These are phyloP conservation scores for Aureobasidium lini DNA, from an alignment of 2,329 filamentous ascomycete species.

Conservation along the genomic window DNA sequence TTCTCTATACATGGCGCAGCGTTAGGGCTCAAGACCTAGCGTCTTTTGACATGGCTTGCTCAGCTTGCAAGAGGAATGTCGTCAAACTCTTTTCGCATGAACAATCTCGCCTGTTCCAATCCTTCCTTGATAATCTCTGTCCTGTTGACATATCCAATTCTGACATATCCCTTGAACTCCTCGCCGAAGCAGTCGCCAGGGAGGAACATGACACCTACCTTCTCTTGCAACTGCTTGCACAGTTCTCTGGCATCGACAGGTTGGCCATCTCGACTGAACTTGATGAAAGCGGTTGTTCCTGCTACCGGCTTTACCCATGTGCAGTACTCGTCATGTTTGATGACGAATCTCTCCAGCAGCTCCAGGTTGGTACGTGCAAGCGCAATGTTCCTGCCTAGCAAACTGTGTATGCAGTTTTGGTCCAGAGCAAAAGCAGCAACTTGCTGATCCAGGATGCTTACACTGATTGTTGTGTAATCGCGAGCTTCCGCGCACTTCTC, in stretches of 20 bases:
- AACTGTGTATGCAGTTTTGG: constrained; percentile 52
- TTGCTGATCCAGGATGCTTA: constrained; percentile 73
- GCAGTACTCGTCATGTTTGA: constrained; percentile 55
- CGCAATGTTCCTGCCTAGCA: constrained; percentile 56
- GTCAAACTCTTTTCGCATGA: constrained; percentile 50
- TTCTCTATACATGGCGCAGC: not conserved
- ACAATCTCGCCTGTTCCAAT: constrained; percentile 48
- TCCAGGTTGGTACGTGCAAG: constrained; percentile 62
- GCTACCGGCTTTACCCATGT: constrained; percentile 68
- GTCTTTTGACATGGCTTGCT: not conserved
- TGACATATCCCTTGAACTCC: constrained; percentile 67
- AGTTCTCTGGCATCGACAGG: constrained; percentile 66
- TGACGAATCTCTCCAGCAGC: constrained; percentile 60
- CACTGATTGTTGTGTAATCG: constrained; percentile 81
- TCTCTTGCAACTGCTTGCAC: constrained; percentile 59
- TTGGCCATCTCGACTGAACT: constrained; percentile 54
- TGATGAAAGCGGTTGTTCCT: constrained; percentile 72
- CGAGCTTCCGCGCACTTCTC: constrained; percentile 56
- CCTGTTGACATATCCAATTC: constrained; percentile 68
- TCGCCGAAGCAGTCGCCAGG: constrained; percentile 67
- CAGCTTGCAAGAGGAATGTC: constrained; percentile 34
- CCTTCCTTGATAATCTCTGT: constrained; percentile 62
- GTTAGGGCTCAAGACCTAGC: not conserved
- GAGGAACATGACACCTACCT: constrained; percentile 65
- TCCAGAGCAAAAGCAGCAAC: constrained; percentile 69